Percentiles rank a stretch among this genome's conserved stretches.
Evolutionary conservation across 768 basidiomycete species (phyloP).

Genomic region (Macrocybe gigantea): DNA sequence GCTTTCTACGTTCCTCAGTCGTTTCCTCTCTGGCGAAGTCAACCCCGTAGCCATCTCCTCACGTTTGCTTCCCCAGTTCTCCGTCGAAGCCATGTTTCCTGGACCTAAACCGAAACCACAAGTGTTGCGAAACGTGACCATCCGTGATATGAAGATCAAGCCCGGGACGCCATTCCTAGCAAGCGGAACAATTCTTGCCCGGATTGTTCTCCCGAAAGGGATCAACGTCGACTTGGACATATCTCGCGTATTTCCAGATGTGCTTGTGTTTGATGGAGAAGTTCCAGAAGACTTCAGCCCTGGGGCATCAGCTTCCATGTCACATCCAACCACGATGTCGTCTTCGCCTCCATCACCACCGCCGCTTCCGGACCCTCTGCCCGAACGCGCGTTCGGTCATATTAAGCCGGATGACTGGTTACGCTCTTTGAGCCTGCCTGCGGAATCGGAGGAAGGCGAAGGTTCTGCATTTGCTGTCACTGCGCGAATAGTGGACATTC

Average conservation of each 20-base stretch:
- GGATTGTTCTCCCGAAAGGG: conserved; percentile 62
- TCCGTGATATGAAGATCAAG: conserved; percentile 69
- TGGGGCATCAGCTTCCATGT: not conserved
- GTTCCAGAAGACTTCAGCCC: conserved; percentile 27
- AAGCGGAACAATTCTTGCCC: conserved; percentile 63
- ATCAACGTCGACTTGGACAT: conserved; percentile 64
- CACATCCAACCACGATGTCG: not conserved
- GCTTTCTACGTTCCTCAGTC: conserved; percentile 58
- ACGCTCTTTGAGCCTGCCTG: conserved; percentile 30
- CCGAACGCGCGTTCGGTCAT: conserved; percentile 68
- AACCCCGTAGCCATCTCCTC: conserved; percentile 57
- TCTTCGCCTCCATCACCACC: conserved; percentile 24
- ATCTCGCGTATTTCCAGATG: conserved; percentile 64
- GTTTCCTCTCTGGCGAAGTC: conserved; percentile 52
- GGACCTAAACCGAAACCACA: conserved; percentile 57
- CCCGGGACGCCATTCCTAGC: conserved; percentile 51
- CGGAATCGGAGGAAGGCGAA: conserved; percentile 36
- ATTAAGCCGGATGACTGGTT: conserved; percentile 73
- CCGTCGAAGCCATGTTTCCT: conserved; percentile 53
- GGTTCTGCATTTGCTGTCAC: conserved; percentile 54
- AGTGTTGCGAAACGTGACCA: conserved; percentile 66
- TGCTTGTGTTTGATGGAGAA: conserved; percentile 72
- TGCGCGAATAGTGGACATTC: conserved; percentile 67
- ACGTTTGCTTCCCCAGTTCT: conserved; percentile 44
- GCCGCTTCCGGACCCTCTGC: conserved; percentile 61